These are phyloP conservation scores for Podosphaera xanthii DNA, from an alignment of 2,329 filamentous ascomycete genomes.

Conservation along the genomic window DNA sequence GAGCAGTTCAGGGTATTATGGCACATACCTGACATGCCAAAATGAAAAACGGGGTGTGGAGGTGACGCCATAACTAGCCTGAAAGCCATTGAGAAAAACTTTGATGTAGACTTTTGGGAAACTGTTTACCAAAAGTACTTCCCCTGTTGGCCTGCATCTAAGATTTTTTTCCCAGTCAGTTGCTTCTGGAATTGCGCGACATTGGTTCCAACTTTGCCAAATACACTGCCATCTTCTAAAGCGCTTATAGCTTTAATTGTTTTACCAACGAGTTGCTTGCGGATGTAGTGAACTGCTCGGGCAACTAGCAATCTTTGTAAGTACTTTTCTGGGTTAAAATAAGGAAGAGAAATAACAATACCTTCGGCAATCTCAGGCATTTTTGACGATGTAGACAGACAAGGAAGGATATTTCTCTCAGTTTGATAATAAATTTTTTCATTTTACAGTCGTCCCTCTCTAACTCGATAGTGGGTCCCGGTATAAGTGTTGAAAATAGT, in stretches of 20 bases:
- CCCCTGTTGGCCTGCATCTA: slow-evolving; percentile 59
- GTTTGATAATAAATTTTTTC: too few species aligned
- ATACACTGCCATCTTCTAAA: slow-evolving; percentile 63
- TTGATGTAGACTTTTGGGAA: background rate
- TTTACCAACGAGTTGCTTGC: slow-evolving; percentile 64
- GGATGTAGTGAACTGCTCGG: slow-evolving; percentile 67
- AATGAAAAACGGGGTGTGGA: slow-evolving; percentile 75
- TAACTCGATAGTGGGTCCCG: too few species aligned
- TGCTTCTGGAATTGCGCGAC: slow-evolving; percentile 51
- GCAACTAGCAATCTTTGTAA: slow-evolving; percentile 32
- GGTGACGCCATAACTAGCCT: slow-evolving; percentile 49
- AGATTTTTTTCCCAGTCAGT: slow-evolving; percentile 48
- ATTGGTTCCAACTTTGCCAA: slow-evolving; percentile 71
- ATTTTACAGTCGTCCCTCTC: too few species aligned
- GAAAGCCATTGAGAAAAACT: background rate
- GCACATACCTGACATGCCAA: slow-evolving; percentile 41
- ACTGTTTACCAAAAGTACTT: slow-evolving; percentile 70
- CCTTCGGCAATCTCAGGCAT: slow-evolving; percentile 45
- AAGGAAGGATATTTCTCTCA: too few species aligned
- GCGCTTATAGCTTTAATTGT: slow-evolving; percentile 47
- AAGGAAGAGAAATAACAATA: slow-evolving; percentile 9
- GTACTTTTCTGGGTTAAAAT: background rate
- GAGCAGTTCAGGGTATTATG: too few species aligned
- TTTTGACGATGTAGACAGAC: background rate
- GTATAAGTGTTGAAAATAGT: too few species aligned